Evolutionary conservation across 768 basidiomycete genomes (phyloP).

Genomic region (Kwoniella mangroviensis): DNA sequence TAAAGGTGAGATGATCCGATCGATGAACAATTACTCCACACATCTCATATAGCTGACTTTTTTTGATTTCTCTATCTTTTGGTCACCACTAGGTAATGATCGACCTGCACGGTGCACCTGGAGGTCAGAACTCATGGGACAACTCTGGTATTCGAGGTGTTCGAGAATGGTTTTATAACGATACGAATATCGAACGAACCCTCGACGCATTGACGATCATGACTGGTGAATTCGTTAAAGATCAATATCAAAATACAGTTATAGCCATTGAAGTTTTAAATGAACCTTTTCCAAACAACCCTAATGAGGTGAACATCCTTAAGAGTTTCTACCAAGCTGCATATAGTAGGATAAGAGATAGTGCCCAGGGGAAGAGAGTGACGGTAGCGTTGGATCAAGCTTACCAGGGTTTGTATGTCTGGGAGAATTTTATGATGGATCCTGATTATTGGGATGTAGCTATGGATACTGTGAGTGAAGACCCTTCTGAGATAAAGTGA

Average conservation of each 20-base stretch:
- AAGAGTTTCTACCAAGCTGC: slow-evolving; percentile 43
- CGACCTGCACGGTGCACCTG: slow-evolving; percentile 54
- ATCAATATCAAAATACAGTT: slow-evolving; percentile 43
- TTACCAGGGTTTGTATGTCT: slow-evolving; percentile 47
- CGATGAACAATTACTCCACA: too few relatives aligned
- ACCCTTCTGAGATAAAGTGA: too few relatives aligned
- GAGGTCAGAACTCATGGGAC: slow-evolving; percentile 55
- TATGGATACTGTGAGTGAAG: slow-evolving; percentile 51
- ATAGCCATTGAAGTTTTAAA: slow-evolving; percentile 54
- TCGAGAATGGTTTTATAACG: slow-evolving; percentile 50
- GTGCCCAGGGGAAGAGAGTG: slow-evolving; percentile 13
- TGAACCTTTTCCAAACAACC: slow-evolving; percentile 49
- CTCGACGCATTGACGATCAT: slow-evolving; percentile 44
- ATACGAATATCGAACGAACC: slow-evolving; percentile 47
- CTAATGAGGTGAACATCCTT: slow-evolving; percentile 36
- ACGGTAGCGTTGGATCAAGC: slow-evolving; percentile 45
- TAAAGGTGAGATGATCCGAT: slow-evolving; percentile 31
- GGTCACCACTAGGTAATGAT: slow-evolving; percentile 39
- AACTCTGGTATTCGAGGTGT: slow-evolving; percentile 50
- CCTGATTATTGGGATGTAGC: slow-evolving; percentile 44
- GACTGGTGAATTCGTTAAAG: slow-evolving; percentile 48
- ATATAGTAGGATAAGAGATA: slow-evolving; percentile 35
- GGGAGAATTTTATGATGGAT: slow-evolving; percentile 50
- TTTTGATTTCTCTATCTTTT: neutral
- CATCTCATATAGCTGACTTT: neutral